Conservation (phyloP, 2,329 filamentous ascomycete species). For the Periconia macrospinosa region DNA sequence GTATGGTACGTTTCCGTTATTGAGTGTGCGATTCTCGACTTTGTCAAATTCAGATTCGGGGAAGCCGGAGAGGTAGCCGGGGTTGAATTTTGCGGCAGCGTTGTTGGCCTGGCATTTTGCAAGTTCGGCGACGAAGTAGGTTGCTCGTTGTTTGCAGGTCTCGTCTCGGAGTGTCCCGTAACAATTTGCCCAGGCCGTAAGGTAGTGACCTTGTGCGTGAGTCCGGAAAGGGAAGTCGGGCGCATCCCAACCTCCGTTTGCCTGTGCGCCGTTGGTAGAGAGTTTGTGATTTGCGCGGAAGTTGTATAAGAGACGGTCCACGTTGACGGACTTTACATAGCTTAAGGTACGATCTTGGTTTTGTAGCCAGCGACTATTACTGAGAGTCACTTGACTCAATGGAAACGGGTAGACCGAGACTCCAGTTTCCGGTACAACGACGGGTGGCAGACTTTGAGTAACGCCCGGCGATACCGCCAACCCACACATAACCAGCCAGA, state of each 20-base stretch:
- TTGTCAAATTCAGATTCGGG: constrained; percentile 54
- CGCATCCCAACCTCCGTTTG: constrained; percentile 58
- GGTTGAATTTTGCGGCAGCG: constrained; percentile 45
- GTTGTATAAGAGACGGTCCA: constrained; percentile 53
- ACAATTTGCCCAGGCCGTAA: constrained; percentile 56
- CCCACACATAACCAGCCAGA: not conserved
- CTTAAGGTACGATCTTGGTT: constrained; percentile 53
- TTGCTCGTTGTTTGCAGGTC: constrained; percentile 51
- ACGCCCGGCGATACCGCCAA: not conserved
- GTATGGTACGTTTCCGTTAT: constrained; percentile 57
- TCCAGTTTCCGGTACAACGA: constrained; percentile 29
- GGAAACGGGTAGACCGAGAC: constrained; percentile 44
- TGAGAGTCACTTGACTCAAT: constrained; percentile 45
- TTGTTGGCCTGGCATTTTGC: constrained; percentile 58
- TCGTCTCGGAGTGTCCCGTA: constrained; percentile 49
- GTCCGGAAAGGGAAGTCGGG: constrained; percentile 58
- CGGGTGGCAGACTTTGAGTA: not conserved
- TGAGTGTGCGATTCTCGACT: constrained; percentile 49
- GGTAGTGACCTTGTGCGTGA: constrained; percentile 56
- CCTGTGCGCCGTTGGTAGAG: constrained; percentile 49
- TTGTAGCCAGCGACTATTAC: constrained; percentile 44
- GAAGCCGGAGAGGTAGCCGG: constrained; percentile 56
- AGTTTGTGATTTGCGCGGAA: constrained; percentile 53
- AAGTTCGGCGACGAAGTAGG: constrained; percentile 51
- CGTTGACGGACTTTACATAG: constrained; percentile 52